These are phyloP conservation scores for Lolium rigidum DNA, from an alignment of 176 grass and related monocot species.

Conservation along the genomic window DNA sequence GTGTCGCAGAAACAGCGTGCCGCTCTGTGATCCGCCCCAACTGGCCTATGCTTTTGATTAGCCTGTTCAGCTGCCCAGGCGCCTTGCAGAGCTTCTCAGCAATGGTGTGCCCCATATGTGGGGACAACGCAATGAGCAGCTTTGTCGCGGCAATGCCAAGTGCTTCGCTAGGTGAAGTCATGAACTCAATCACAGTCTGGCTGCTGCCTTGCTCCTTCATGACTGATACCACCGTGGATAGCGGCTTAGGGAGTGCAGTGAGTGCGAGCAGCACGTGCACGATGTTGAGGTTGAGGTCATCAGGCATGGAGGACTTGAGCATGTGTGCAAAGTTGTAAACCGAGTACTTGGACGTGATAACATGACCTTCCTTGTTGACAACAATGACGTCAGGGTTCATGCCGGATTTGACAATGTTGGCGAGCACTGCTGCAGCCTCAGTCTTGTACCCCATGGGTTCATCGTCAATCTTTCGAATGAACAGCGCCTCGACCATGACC, in stretches of 20 bases:
- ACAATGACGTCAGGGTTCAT: conserved; percentile 55
- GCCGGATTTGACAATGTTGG: conserved; percentile 73
- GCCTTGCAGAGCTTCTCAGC: conserved; percentile 76
- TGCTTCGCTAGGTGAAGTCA: conserved; percentile 53
- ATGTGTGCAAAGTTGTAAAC: conserved; percentile 91
- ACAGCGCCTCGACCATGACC: conserved; percentile 73
- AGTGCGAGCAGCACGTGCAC: conserved; percentile 71
- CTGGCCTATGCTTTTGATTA: conserved; percentile 58
- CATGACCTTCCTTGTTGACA: conserved; percentile 91
- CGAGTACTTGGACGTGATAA: conserved; percentile 84
- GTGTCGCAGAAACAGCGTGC: conserved; percentile 62
- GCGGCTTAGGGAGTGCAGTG: conserved; percentile 45
- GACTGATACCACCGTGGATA: conserved; percentile 69
- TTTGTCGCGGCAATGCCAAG: conserved; percentile 55
- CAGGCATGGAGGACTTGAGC: conserved; percentile 70
- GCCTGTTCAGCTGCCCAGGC: conserved; percentile 55
- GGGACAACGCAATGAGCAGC: conserved; percentile 63
- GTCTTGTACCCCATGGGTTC: conserved; percentile 67
- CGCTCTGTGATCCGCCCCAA: conserved; percentile 60
- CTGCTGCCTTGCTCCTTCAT: conserved; percentile 69
- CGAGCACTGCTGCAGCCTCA: conserved; percentile 65
- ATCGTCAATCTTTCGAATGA: conserved; percentile 65
- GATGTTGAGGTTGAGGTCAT: conserved; percentile 71
- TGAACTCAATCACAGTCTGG: conserved; percentile 65
- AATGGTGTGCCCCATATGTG: conserved; percentile 76